A percentile compares a stretch with the other conserved stretches of the same genome.
Conservation (phyloP, 2,329 filamentous ascomycete genomes). For the Colletotrichum tamarilloi region DNA sequence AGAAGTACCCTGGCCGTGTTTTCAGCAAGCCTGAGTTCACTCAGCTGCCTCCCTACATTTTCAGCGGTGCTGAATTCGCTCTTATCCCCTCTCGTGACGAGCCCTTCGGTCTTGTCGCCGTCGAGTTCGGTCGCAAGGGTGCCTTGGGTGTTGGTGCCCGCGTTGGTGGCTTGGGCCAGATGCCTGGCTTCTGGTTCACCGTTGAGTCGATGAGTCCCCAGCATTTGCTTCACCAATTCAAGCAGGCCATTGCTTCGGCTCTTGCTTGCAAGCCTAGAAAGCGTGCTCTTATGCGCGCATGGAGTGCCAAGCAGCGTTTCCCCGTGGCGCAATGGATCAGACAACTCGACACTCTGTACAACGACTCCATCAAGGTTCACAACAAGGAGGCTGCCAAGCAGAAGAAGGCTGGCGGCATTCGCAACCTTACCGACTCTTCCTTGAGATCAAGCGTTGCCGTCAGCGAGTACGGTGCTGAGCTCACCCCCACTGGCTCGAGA, state of each 20-base stretch:
- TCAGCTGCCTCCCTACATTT: conserved; percentile 73
- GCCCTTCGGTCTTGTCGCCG: conserved; percentile 75
- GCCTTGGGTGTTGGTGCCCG: conserved; percentile 74
- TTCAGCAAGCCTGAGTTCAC: conserved; percentile 78
- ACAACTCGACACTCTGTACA: conserved; percentile 71
- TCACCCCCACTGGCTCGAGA: conserved; percentile 23
- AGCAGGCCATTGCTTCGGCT: conserved; percentile 70
- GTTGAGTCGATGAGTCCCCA: conserved; percentile 73
- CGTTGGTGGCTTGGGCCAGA: conserved; percentile 75
- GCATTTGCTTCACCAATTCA: conserved; percentile 74
- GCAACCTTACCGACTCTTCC: conserved; percentile 31
- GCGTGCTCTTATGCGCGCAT: conserved; percentile 71
- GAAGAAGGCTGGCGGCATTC: conserved; percentile 31
- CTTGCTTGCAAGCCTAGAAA: conserved; percentile 66
- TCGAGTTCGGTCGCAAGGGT: conserved; percentile 76
- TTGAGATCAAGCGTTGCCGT: conserved; percentile 27
- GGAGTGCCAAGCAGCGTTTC: conserved; percentile 73
- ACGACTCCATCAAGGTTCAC: conserved; percentile 66
- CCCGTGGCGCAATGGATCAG: conserved; percentile 76
- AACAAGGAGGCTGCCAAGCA: conserved; percentile 43
- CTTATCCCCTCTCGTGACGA: conserved; percentile 76
- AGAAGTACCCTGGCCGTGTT: conserved; percentile 72
- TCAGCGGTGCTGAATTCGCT: conserved; percentile 75
- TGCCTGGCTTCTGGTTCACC: conserved; percentile 79
- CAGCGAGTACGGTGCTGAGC: conserved; percentile 27